Percentiles rank a stretch among this genome's conserved stretches.
Conservation (phyloP, 495 filamentous ascomycete genomes). For the Aspergillus coremiiformis region DNA sequence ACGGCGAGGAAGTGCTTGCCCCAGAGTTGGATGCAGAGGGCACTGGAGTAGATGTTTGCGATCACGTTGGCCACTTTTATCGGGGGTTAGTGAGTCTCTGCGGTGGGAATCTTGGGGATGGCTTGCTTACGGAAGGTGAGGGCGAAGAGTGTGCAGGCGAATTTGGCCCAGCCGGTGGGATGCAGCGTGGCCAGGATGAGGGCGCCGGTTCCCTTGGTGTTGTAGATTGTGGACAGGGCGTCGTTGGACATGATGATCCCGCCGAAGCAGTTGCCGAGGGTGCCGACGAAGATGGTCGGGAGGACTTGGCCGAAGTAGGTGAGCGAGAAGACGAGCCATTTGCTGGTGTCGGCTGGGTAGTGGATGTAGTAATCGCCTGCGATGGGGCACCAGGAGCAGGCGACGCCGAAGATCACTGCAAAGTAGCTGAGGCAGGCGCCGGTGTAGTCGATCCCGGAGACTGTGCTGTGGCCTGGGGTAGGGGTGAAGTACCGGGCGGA, state of each 20-base stretch:
- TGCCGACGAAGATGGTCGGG: neutral
- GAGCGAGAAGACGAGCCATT: constrained; percentile 1
- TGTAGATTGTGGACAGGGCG: neutral
- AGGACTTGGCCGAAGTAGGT: neutral
- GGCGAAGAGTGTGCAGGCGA: constrained; percentile 4
- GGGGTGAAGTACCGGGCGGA: constrained; percentile 7
- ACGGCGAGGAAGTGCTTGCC: constrained; percentile 23
- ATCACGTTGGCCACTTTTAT: constrained; percentile 20
- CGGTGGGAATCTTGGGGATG: neutral
- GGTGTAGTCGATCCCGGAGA: constrained; percentile 4
- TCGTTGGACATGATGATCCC: neutral
- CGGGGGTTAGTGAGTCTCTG: too few species aligned
- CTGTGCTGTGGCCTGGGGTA: neutral
- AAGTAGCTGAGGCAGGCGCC: constrained; percentile 9
- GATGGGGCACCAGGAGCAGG: constrained; percentile 7
- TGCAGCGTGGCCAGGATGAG: neutral
- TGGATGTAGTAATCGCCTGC: constrained; percentile 7
- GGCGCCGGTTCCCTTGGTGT: neutral
- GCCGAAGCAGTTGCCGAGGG: constrained; percentile 4
- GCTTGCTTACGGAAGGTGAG: constrained; percentile 5
- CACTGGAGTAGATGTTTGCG: constrained; percentile 23
- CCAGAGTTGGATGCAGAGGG: constrained; percentile 24
- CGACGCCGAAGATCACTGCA: constrained; percentile 7
- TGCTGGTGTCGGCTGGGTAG: neutral
- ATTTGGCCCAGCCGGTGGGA: constrained; percentile 6